Evolutionary conservation across 352 stramenopile genomes (phyloP).

Genomic region (Chrysophaeum taylorii): DNA sequence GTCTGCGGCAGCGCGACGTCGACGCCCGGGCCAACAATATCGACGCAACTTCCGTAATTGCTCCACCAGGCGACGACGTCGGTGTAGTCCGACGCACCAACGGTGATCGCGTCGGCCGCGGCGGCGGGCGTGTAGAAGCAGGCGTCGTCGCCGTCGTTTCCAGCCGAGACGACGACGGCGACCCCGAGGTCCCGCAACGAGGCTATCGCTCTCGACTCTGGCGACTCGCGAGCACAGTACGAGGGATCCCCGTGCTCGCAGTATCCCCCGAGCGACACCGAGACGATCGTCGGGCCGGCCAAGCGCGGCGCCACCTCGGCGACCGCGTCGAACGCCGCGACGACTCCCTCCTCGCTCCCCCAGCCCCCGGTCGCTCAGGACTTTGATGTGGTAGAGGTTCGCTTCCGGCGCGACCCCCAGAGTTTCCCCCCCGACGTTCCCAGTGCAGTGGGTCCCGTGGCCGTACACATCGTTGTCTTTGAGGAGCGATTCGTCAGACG

Average conservation of each 20-base stretch:
- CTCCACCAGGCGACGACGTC: constrained; percentile 13
- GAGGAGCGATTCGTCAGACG: neutral
- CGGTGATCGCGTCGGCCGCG: constrained; percentile 3
- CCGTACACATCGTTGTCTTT: constrained; percentile 3
- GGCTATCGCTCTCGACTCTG: neutral
- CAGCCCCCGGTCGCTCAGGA: neutral
- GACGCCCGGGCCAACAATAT: constrained; percentile 20
- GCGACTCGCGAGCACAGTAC: neutral
- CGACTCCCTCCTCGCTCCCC: neutral
- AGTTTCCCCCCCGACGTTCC: constrained; percentile 6
- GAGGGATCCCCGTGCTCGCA: neutral
- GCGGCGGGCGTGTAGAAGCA: neutral
- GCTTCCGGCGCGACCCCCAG: neutral
- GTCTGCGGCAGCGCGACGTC: neutral
- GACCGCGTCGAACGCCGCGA: constrained; percentile 9
- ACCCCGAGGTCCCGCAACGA: neutral
- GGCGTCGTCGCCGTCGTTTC: constrained; percentile 16
- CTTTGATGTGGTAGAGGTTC: constrained; percentile 18
- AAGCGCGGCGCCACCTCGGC: neutral
- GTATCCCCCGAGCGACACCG: constrained; percentile 9
- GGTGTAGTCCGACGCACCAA: neutral
- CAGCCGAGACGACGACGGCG: constrained; percentile 1
- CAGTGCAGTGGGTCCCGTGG: constrained; percentile 18
- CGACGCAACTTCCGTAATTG: constrained; percentile 23
- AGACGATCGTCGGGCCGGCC: neutral